These are phyloP conservation scores for Helichrysum umbraculigerum DNA, from an alignment of 129 eudicot genomes.

Conservation along the genomic window DNA sequence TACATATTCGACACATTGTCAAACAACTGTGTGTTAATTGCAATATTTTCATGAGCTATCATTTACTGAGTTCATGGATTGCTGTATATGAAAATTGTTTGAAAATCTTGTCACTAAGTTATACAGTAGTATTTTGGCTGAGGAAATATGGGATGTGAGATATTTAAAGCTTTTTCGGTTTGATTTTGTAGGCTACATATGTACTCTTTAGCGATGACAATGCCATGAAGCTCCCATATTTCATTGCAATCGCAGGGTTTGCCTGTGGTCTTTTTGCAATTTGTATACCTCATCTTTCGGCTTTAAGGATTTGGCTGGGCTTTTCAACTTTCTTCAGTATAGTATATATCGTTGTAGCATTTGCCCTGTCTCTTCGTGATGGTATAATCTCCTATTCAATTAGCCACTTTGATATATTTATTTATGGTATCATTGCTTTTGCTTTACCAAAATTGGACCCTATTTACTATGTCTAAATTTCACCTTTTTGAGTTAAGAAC, in stretches of 20 bases:
- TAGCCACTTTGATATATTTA: neutral
- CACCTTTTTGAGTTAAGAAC: neutral
- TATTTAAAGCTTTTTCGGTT: neutral
- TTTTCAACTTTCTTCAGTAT: constrained; percentile 83
- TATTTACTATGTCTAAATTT: neutral
- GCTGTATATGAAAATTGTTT: neutral
- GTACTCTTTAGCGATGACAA: constrained; percentile 64
- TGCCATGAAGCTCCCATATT: constrained; percentile 75
- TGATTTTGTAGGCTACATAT: constrained; percentile 67
- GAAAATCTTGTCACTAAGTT: no score
- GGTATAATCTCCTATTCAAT: constrained; percentile 52
- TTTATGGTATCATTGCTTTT: constrained; percentile 5
- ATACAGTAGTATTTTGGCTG: no score
- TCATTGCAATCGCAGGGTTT: constrained; percentile 69
- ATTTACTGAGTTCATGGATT: neutral
- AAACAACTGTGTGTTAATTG: neutral
- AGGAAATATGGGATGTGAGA: neutral
- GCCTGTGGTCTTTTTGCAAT: constrained; percentile 84
- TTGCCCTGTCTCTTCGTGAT: constrained; percentile 69
- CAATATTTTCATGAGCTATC: neutral
- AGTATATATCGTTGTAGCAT: constrained; percentile 56
- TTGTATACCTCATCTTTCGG: constrained; percentile 79
- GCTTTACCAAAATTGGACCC: neutral
- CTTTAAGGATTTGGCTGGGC: constrained; percentile 76
- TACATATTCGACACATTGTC: neutral